phyloP scores from a whole-genome alignment of 306 rosid species.

The Gillenia trifoliata region DNA sequence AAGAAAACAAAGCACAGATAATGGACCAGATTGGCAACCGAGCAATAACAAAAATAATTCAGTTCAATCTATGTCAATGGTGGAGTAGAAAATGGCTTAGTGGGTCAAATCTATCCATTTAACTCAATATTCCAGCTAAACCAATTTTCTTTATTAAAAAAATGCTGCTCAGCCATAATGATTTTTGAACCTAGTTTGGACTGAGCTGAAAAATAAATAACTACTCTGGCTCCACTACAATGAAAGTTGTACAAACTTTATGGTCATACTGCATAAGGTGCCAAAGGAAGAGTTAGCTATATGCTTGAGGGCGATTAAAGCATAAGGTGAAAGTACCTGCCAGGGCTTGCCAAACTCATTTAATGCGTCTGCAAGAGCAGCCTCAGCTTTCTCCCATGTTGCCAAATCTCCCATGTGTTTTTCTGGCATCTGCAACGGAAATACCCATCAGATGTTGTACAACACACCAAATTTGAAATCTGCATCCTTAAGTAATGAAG shows the following conservation, averaged over 20 bases:
- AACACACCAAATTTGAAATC: neutral
- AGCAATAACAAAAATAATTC: neutral
- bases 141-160: neutral
- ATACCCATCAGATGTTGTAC: neutral
- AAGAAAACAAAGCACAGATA: neutral
- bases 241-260: neutral
- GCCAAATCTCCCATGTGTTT: slow-evolving; percentile 66
- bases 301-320: neutral
- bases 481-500: neutral
- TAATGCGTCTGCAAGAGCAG: slow-evolving; percentile 75
- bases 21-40: neutral
- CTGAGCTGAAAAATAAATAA: neutral
- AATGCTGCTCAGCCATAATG: neutral
- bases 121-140: neutral
- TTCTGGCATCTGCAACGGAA: slow-evolving; percentile 68
- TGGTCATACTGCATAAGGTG: neutral
- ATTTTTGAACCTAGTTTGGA: neutral
- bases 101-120: neutral
- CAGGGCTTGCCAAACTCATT: slow-evolving; percentile 83
- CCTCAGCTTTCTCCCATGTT: slow-evolving; percentile 95
- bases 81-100: neutral
- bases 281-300: neutral
- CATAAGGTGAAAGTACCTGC: slow-evolving; percentile 49
- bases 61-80: neutral
- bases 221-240: neutral